These are phyloP conservation scores for Meyerozyma smithsonii DNA, from an alignment of 1,139 yeast genomes.

Conservation along the genomic window DNA sequence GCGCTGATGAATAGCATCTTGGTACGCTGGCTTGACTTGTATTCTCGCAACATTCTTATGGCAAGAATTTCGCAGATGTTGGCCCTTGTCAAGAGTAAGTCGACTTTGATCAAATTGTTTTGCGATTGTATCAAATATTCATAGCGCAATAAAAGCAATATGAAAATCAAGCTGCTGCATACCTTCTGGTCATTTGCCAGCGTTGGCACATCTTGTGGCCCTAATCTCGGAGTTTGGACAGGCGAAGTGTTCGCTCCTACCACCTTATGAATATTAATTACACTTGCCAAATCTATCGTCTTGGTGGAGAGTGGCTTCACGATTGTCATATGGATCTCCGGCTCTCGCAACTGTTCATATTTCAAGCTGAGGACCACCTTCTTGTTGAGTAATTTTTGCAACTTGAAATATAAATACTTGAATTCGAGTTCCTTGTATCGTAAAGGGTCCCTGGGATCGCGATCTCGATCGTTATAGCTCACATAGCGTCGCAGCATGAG, in stretches of 20 bases:
- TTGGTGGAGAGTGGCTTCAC: conserved; percentile 45
- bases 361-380: conserved; percentile 46
- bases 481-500: conserved; percentile 2
- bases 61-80: conserved; percentile 54
- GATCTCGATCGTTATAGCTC: neutral
- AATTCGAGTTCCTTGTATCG: conserved; percentile 23
- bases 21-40: conserved; percentile 40
- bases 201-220: conserved; percentile 18
- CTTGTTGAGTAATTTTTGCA: conserved; percentile 34
- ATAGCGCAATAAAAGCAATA: conserved; percentile 32
- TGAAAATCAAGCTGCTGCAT: conserved; percentile 27
- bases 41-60: conserved; percentile 48
- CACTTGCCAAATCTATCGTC: conserved; percentile 23
- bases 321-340: conserved; percentile 47
- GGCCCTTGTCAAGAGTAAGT: conserved; percentile 48
- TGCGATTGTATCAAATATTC: conserved; percentile 48
- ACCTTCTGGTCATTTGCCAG: conserved; percentile 13
- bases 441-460: neutral
- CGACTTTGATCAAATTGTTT: conserved; percentile 44
- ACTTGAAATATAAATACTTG: conserved; percentile 34
- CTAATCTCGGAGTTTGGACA: conserved; percentile 18
- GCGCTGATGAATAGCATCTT: conserved; percentile 42
- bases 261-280: conserved; percentile 4
- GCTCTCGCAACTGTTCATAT: conserved; percentile 53
- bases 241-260: neutral